These are phyloP conservation scores for Tuber borchii DNA, from an alignment of 495 filamentous ascomycete species.

Conservation along the genomic window DNA sequence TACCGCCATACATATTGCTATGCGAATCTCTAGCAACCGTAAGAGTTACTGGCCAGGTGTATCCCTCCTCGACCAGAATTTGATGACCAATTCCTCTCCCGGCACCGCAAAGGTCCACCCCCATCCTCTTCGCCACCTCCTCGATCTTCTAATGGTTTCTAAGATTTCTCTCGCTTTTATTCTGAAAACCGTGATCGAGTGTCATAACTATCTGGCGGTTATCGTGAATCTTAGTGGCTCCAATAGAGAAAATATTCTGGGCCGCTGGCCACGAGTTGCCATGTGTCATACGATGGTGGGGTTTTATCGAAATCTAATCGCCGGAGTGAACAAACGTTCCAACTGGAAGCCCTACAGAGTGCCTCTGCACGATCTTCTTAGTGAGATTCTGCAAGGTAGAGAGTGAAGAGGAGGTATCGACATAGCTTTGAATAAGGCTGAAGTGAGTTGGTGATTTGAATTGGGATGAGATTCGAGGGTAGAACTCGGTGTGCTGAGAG, in stretches of 20 bases:
- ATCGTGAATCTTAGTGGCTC: slow-evolving; percentile 66
- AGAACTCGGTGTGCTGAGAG: slow-evolving; percentile 20
- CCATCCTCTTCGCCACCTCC: slow-evolving; percentile 73
- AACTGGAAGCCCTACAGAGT: slow-evolving; percentile 62
- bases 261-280: slow-evolving; percentile 88
- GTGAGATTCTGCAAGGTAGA: slow-evolving; percentile 69
- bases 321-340: slow-evolving; percentile 67
- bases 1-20: too few relatives aligned
- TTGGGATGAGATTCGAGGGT: slow-evolving; percentile 14
- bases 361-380: slow-evolving; percentile 83
- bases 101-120: slow-evolving; percentile 76
- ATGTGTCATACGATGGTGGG: slow-evolving; percentile 78
- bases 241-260: slow-evolving; percentile 79
- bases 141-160: slow-evolving; percentile 82
- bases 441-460: slow-evolving; percentile 46
- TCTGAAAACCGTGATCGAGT: slow-evolving; percentile 90
- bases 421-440: slow-evolving; percentile 36
- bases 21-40: slow-evolving; percentile 74
- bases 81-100: slow-evolving; percentile 83
- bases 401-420: slow-evolving; percentile 37
- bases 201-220: slow-evolving; percentile 77
- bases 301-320: slow-evolving; percentile 75
- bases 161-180: slow-evolving; percentile 72
- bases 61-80: slow-evolving; percentile 81
- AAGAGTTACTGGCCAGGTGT: slow-evolving; percentile 69